Percentiles rank a stretch among this genome's conserved stretches.
Conservation (phyloP, 371 early-diverging fungal genomes). For the Mortierella sp. region DNA sequence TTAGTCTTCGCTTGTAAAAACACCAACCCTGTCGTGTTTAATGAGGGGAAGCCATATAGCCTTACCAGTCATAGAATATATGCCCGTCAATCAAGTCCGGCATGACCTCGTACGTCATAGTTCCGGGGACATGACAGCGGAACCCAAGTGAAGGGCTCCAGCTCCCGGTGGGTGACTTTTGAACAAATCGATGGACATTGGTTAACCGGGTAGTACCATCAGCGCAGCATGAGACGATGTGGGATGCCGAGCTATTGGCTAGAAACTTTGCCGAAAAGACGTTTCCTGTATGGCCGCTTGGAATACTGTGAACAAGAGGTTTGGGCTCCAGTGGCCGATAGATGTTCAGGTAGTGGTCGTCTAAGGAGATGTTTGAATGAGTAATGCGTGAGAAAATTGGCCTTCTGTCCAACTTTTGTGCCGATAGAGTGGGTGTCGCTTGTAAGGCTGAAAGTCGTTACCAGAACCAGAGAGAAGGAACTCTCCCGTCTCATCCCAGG, state of each 20-base stretch:
- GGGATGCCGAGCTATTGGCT: conserved; percentile 68
- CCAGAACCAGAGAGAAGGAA: conserved; percentile 55
- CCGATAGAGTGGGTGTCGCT: no score
- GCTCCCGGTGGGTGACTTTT: conserved; percentile 8
- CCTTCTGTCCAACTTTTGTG: no score
- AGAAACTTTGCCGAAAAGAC: conserved; percentile 83
- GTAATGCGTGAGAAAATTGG: no score
- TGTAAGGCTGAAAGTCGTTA: conserved; percentile 11
- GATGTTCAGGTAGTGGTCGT: conserved; percentile 38
- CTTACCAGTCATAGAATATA: conserved; percentile 52
- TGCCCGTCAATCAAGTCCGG: conserved; percentile 36
- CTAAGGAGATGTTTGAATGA: conserved; percentile 19
- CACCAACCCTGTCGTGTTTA: no score
- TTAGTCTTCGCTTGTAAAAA: no score
- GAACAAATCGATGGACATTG: conserved; percentile 57
- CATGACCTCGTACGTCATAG: conserved; percentile 50
- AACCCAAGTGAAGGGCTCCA: conserved; percentile 41
- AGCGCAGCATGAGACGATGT: conserved; percentile 75
- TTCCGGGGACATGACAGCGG: conserved; percentile 33
- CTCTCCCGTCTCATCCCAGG: conserved; percentile 47
- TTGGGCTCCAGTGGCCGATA: conserved; percentile 35
- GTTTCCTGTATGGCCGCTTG: conserved; percentile 72
- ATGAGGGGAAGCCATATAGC: no score
- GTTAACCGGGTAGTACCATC: conserved; percentile 75
- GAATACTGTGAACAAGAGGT: conserved; percentile 38